Evolutionary conservation across 2,329 filamentous ascomycete genomes (phyloP), one percentile per base, ranked within the genome.

Genomic region (Hypoxylon sp.): DNA sequence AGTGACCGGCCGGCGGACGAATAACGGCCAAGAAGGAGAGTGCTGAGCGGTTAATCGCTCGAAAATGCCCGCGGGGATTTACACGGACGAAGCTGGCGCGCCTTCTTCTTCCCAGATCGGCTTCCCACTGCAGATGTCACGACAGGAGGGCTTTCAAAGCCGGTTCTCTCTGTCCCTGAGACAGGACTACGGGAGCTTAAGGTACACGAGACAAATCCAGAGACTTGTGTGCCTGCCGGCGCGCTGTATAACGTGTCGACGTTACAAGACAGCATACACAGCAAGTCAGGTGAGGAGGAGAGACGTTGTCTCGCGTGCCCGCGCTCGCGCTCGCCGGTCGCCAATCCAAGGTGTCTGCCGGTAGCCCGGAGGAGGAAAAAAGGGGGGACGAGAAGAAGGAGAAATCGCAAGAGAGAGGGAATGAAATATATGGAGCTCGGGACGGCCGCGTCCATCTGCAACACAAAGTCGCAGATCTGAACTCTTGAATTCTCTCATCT

Each of bases 141-240:
- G 37, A 21, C 56, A 46, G 46, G 47, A 33, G 45, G 33, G 53
- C 18, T 57, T 54, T 33, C 41, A 46, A 55, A 46, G n/a, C n/a
- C n/a, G n/a, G n/a, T n/a, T n/a, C n/a, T n/a, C n/a, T n/a, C n/a
- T n/a, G n/a, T n/a, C n/a, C n/a, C n/a, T n/a, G n/a, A n/a, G n/a
- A n/a, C n/a, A n/a, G n/a, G n/a, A n/a, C n/a, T n/a, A n/a, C n/a
- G n/a, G n/a, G n/a, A n/a, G n/a, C n/a, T n/a, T 46, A 53, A 61
- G 58, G 51, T 51, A 58, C 58, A 46, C 35, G 48, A 58, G 55
- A 61, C 61, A n/a, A n/a, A 61, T 45, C 47, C 57, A 56, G 33
- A 46, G 23, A 56, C 47, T 47, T 17, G 6, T 9, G 29, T 42
- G 43, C 48, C 41, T 47, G 20, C 35, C 58, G 33, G 46, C 45